Percentiles rank a stretch among this genome's conserved stretches.
These are phyloP conservation scores for Willaertia magna DNA, from an alignment of 208 protist species.

Conservation along the genomic window DNA sequence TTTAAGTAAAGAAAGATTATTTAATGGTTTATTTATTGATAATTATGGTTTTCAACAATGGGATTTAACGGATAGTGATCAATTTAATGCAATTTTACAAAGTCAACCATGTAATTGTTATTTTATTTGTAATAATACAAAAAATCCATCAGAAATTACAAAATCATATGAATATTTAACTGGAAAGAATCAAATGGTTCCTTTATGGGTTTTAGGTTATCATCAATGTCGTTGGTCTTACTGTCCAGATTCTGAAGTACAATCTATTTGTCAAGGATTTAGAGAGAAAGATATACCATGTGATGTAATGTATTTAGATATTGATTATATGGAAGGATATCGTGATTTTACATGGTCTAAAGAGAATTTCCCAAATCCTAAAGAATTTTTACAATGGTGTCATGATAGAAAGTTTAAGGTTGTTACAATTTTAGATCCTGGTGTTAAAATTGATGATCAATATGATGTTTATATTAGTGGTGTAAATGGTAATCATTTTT, in stretches of 20 bases:
- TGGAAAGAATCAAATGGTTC: slow-evolving; percentile 39
- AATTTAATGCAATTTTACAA: background rate
- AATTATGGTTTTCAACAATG: background rate
- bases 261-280: slow-evolving; percentile 40
- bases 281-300: slow-evolving; percentile 41
- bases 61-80: background rate
- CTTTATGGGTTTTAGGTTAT: slow-evolving; percentile 48
- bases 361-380: slow-evolving; percentile 10
- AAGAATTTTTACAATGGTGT: background rate
- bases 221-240: slow-evolving; percentile 53
- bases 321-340: slow-evolving; percentile 63
- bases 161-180: slow-evolving; percentile 42
- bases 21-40: background rate
- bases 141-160: background rate
- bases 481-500: slow-evolving; percentile 26
- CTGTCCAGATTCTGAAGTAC: slow-evolving; percentile 26
- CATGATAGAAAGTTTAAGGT: slow-evolving; percentile 20
- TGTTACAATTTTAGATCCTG: slow-evolving; percentile 29
- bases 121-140: background rate
- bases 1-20: background rate
- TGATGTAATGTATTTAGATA: slow-evolving; percentile 58
- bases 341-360: slow-evolving; percentile 44
- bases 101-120: background rate
- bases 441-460: slow-evolving; percentile 14
- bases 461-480: slow-evolving; percentile 33